Percentiles rank a stretch among this genome's conserved stretches.
Conservation (phyloP, 2,329 filamentous ascomycete species). For the Sporothrix humicola region DNA sequence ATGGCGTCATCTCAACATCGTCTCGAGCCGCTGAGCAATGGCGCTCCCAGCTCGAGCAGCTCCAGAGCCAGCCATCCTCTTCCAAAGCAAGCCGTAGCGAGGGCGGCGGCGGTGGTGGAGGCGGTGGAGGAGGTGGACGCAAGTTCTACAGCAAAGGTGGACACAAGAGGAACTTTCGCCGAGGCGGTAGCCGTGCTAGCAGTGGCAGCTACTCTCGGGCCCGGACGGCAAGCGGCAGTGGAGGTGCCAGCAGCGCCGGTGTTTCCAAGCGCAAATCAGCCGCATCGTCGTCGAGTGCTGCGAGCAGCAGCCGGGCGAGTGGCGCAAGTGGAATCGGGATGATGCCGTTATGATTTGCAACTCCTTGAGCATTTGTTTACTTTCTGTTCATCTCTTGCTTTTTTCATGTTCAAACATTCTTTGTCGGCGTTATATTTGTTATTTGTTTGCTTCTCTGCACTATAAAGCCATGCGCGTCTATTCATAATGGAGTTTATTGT, state of each 20-base stretch:
- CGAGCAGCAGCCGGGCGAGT: slow-evolving; percentile 15
- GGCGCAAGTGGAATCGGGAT: slow-evolving; percentile 37
- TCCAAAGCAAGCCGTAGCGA: slow-evolving; percentile 26
- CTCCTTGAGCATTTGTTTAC: neutral
- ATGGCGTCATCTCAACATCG: neutral
- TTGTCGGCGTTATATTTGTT: neutral
- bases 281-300: neutral
- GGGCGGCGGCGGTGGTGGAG: slow-evolving; percentile 37
- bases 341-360: slow-evolving; percentile 39
- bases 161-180: slow-evolving; percentile 23
- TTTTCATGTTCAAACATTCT: neutral
- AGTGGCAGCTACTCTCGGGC: slow-evolving; percentile 28
- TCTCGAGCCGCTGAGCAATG: slow-evolving; percentile 42
- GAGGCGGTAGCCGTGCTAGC: slow-evolving; percentile 34
- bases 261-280: slow-evolving; percentile 31
- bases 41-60: slow-evolving; percentile 43
- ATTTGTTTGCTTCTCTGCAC: neutral
- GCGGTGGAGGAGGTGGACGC: slow-evolving; percentile 36
- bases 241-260: slow-evolving; percentile 33
- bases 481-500: slow-evolving; percentile 8
- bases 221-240: slow-evolving; percentile 35
- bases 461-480: neutral
- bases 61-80: slow-evolving; percentile 37
- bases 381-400: neutral
- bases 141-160: slow-evolving; percentile 28